Percentiles rank a stretch among this genome's conserved stretches.
phyloP scores from a whole-genome alignment of 2,329 filamentous ascomycete species.

The Nigrograna mackinnonii region DNA sequence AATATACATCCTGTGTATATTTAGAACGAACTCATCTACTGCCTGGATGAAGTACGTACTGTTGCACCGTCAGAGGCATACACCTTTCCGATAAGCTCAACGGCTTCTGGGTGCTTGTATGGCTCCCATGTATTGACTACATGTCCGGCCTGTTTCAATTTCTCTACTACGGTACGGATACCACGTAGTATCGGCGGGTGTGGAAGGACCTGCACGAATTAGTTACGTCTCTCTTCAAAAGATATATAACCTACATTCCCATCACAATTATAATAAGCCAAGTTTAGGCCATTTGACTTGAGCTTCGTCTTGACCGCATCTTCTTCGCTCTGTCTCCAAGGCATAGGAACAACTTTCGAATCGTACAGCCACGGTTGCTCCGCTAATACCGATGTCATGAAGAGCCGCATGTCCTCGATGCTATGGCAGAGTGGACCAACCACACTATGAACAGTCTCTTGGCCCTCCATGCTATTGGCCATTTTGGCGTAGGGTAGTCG shows the following conservation, averaged over 20 bases:
- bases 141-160: background rate
- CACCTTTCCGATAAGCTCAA: background rate
- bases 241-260: conserved; percentile 26
- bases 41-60: too few relatives aligned
- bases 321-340: conserved; percentile 49
- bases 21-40: too few relatives aligned
- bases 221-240: background rate
- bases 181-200: background rate
- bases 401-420: conserved; percentile 53
- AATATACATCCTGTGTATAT: conserved; percentile 38
- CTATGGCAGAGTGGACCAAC: conserved; percentile 54
- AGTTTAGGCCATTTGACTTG: conserved; percentile 51
- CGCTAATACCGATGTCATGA: conserved; percentile 57
- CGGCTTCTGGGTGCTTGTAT: background rate
- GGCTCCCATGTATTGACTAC: background rate
- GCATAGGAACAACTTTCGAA: conserved; percentile 64
- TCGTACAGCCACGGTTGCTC: conserved; percentile 66
- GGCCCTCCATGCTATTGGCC: conserved; percentile 63
- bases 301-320: conserved; percentile 27
- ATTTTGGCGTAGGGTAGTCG: conserved; percentile 10
- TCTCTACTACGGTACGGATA: background rate
- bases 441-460: conserved; percentile 62
- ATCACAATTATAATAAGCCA: conserved; percentile 52
- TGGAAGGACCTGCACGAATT: background rate
- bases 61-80: background rate